phyloP scores from a whole-genome alignment of 2,329 filamentous ascomycete species.

The Chrysosporium keratinophilum region DNA sequence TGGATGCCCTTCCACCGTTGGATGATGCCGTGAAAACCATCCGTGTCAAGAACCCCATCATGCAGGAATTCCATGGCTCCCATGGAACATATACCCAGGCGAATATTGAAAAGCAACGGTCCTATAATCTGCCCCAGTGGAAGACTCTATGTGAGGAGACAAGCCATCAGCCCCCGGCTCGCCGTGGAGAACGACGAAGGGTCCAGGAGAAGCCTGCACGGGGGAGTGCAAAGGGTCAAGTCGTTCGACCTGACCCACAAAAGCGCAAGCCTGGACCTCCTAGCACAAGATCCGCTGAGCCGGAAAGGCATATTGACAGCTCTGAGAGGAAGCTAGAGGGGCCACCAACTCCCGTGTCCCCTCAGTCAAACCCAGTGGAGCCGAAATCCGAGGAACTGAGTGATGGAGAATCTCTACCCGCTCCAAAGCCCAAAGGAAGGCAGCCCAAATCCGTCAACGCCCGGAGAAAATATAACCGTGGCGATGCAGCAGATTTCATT shows the following conservation, averaged over 20 bases:
- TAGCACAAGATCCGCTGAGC: slow-evolving; percentile 31
- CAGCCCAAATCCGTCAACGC: slow-evolving; percentile 68
- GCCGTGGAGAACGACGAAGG: slow-evolving; percentile 54
- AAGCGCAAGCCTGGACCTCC: slow-evolving; percentile 37
- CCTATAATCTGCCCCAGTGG: slow-evolving; percentile 96
- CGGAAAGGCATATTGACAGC: slow-evolving; percentile 33
- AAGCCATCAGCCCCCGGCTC: slow-evolving; percentile 88
- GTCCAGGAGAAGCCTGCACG: slow-evolving; percentile 41
- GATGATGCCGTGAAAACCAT: slow-evolving; percentile 84
- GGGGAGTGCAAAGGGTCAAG: slow-evolving; percentile 26
- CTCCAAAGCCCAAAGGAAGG: slow-evolving; percentile 40
- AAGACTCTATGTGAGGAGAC: slow-evolving; percentile 84
- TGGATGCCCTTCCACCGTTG: slow-evolving; percentile 61
- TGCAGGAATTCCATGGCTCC: slow-evolving; percentile 93
- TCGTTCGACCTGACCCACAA: slow-evolving; percentile 30
- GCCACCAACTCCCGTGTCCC: slow-evolving; percentile 46
- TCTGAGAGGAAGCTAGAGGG: slow-evolving; percentile 34
- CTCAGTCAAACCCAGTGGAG: slow-evolving; percentile 42
- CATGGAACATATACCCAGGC: slow-evolving; percentile 94
- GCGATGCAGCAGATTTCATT: slow-evolving; percentile 65
- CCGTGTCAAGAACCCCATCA: slow-evolving; percentile 91
- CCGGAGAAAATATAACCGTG: slow-evolving; percentile 72
- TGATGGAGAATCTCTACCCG: slow-evolving; percentile 35
- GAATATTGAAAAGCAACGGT: slow-evolving; percentile 90
- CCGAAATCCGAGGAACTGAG: slow-evolving; percentile 48